Conservation (phyloP, 306 rosid species). For the Oemleria cerasiformis region DNA sequence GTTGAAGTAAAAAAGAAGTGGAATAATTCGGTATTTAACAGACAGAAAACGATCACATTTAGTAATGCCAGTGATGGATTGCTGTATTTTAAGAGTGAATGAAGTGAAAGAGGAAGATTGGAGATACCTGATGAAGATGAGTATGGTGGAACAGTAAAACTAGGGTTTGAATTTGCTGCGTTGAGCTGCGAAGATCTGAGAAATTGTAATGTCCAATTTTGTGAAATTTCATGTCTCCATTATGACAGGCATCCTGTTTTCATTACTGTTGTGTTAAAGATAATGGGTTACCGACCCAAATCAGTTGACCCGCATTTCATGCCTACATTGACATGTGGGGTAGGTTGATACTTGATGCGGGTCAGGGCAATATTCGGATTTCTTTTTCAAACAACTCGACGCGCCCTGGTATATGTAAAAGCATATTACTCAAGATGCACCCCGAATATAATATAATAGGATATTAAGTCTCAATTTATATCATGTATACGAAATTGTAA, state of each 20-base stretch:
- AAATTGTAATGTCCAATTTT: constrained; percentile 2
- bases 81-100: not conserved
- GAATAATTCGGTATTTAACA: not conserved
- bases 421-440: too few species aligned
- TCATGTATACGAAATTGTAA: too few species aligned
- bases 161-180: constrained; percentile 4
- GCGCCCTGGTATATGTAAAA: too few species aligned
- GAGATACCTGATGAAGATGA: constrained; percentile 5
- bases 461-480: too few species aligned
- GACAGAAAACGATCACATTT: not conserved
- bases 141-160: not conserved
- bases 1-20: not conserved
- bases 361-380: not conserved
- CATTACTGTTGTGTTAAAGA: not conserved
- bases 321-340: not conserved
- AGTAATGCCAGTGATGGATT: constrained; percentile 1
- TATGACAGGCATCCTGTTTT: constrained; percentile 11
- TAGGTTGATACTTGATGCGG: not conserved
- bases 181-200: constrained; percentile 22
- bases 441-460: too few species aligned
- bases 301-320: constrained; percentile 11
- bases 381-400: too few species aligned
- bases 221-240: not conserved
- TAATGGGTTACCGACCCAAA: not conserved
- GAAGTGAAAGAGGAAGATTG: not conserved